Base-by-base conservation (phyloP, 164 flowering plant species). In the Nymphaea thermarum region DNA sequence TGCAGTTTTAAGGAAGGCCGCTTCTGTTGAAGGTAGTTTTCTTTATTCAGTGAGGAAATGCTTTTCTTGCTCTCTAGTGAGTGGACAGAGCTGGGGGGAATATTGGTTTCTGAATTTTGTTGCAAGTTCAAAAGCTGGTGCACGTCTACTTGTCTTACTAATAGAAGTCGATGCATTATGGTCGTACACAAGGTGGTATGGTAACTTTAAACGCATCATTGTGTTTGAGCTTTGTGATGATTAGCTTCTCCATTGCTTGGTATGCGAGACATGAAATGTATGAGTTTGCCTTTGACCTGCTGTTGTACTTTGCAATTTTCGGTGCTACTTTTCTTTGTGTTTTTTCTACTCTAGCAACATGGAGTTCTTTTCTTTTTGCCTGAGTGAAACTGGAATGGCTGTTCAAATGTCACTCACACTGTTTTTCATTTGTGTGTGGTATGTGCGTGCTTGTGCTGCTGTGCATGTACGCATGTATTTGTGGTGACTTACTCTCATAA, bases 21-120 rank as follows among this genome's bases (percentile, higher is more conserved):
- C 87, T 77, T 76, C 93, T 57, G 72, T 78, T 62, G 86, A 86
- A 84, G 93, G 96, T 90, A 72, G 67, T 70, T 70, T 71, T 55
- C 36, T 47, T 7, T 47, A 4, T 47, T 47, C 7, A 47, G 55
- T 47, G 55, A 47, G 55, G 55, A 47, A 47, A 47, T 12, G 2
- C 3, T 12, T 7, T 4, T 47, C 12, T 47, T 12, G 55, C 12
- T 47, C 12, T 12, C 55, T 2, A 6, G 7, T 47, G 12, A 47
- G 55, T 2, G 55, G 55, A 47, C 7, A 47, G 12, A 47, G 36
- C 36, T 25, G 36, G 36, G 36, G 36, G 36, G 36, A 25, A 25
- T 25, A 25, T 25, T 25, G 36, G 36, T 25, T 25, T 25, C 36
- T 25, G 36, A 25, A 25, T 25, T 25, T 25, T 25, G 36, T 25